Evolutionary conservation across 2,329 filamentous ascomycete genomes (phyloP), one percentile per base, ranked within the genome.

Genomic region (Neofusicoccum laricinum): DNA sequence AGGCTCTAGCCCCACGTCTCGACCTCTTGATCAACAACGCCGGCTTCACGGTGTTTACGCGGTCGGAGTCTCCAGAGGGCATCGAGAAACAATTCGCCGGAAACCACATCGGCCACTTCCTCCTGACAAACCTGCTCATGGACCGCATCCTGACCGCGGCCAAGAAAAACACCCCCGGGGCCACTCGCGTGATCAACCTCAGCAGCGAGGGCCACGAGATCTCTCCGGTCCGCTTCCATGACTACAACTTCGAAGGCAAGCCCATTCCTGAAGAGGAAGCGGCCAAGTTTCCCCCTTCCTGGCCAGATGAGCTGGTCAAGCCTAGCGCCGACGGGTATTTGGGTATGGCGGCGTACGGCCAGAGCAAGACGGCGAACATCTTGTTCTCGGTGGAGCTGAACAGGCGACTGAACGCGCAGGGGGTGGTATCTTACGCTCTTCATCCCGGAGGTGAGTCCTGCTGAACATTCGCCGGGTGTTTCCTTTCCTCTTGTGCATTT

Each of bases 21-120:
- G 78, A 82, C 67, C 71, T 82, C 15, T 67, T 82, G 1, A 71
- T 81, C 36, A 74, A 77, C 66, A 80, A 80, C 38, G 75, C 79
- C 4, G 71, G 67, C 19, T 69, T 72, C 21, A 70, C 69, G 69
- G 75, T 76, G 17, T 70, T 76, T 34, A 73, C 64, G 3, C 69
- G 46, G 19, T 41, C 61, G 14, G 58, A 68, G 2, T 79, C 77
- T 1, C 66, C 71, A 36, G 78, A 82, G 41, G 79, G 79, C 38
- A 78, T 79, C 67, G 80, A 83, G 67, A 69, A 74, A 12, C 79
- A 82, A 50, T 78, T 81, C 64, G 80, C 76, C 17, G 79, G 75
- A 1, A 83, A 82, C 65, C 77, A 82, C 68, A 63, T 82, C 59
- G 80, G 78, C 4, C 79, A 78, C 63, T 79, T 78, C 11, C 66